These are phyloP conservation scores for Silene uniflora DNA, from an alignment of 148 eudicot genomes.

Conservation along the genomic window DNA sequence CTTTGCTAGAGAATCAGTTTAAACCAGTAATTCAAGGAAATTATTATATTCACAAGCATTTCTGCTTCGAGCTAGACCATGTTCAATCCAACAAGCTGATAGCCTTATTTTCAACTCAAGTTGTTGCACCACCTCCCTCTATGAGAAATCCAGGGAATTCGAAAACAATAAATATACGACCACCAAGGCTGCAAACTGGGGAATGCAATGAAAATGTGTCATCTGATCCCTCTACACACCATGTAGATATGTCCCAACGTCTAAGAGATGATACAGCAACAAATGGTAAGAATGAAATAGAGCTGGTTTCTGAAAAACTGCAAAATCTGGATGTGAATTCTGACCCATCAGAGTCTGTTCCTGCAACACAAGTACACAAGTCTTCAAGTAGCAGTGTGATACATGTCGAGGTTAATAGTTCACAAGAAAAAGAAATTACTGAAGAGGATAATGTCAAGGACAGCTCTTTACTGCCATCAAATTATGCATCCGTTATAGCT, in stretches of 20 bases:
- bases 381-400: conserved; percentile 21
- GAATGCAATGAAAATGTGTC: conserved; percentile 25
- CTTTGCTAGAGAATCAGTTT: conserved; percentile 56
- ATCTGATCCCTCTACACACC: conserved; percentile 24
- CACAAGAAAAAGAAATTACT: conserved; percentile 17
- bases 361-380: conserved; percentile 18
- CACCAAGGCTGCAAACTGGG: conserved; percentile 17
- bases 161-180: conserved; percentile 21
- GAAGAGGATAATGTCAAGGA: conserved; percentile 31
- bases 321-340: conserved; percentile 37
- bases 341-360: conserved; percentile 25
- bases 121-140: conserved; percentile 38
- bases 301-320: conserved; percentile 42
- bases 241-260: conserved; percentile 21
- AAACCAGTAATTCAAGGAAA: conserved; percentile 51
- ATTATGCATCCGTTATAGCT: conserved; percentile 31
- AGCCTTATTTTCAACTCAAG: conserved; percentile 42
- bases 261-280: conserved; percentile 24
- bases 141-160: conserved; percentile 25
- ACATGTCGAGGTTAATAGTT: conserved; percentile 15
- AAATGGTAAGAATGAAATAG: conserved; percentile 34
- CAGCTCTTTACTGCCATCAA: conserved; percentile 25
- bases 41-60: conserved; percentile 42
- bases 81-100: conserved; percentile 53
- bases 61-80: conserved; percentile 80